Percentiles rank a stretch among this genome's conserved stretches.
These are phyloP conservation scores for Phytophthora crassamura DNA, from an alignment of 352 stramenopile species.

Conservation along the genomic window DNA sequence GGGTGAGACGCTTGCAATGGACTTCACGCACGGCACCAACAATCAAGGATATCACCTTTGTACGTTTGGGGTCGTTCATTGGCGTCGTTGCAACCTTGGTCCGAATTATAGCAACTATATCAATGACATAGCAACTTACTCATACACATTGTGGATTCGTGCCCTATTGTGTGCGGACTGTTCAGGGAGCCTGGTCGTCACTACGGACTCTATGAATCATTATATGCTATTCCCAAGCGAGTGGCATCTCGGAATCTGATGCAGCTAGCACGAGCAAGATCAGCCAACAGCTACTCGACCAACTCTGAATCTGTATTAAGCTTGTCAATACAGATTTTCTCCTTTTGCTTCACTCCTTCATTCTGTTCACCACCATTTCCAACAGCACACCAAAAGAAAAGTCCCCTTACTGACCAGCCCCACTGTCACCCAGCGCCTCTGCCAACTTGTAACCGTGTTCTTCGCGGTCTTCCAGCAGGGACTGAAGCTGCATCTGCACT, in stretches of 20 bases:
- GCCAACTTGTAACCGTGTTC: not conserved
- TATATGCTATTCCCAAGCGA: slow-evolving; percentile 2
- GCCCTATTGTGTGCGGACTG: no score
- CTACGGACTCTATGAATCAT: slow-evolving; percentile 9
- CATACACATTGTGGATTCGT: no score
- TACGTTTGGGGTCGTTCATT: no score
- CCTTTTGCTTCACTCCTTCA: no score
- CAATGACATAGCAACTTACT: no score
- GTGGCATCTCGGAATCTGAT: not conserved
- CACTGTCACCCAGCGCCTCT: not conserved
- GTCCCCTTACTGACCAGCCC: not conserved
- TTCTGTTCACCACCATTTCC: no score
- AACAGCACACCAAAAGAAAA: not conserved
- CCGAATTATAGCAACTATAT: no score
- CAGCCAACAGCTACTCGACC: not conserved
- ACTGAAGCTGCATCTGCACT: not conserved
- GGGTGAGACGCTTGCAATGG: no score
- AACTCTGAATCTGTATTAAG: slow-evolving; percentile 10
- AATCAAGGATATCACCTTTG: no score
- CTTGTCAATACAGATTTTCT: not conserved
- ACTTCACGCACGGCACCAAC: no score
- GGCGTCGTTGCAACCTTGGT: no score
- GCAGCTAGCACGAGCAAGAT: not conserved
- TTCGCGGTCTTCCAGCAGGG: slow-evolving; percentile 1
- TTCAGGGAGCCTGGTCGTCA: no score